Base-by-base conservation (phyloP, 164 flowering plant species). In the Paratinospora sagittata region DNA sequence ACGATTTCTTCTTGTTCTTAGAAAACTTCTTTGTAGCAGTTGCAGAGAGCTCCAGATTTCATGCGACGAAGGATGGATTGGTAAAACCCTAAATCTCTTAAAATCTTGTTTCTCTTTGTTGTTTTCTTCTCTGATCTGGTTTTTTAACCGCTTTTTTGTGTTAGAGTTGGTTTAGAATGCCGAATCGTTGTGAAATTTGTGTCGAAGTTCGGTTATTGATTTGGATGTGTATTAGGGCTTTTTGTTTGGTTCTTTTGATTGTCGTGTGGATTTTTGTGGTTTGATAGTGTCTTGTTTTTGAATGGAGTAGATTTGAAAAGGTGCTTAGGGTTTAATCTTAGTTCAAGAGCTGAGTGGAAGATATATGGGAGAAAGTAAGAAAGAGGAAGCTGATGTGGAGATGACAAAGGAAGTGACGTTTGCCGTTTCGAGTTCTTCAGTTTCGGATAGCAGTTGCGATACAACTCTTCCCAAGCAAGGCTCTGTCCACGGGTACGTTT, bases 381-480 rank as follows among this genome's bases (percentile, higher is more conserved):
- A 73, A 66, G 78, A 72, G 27, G 70, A 55, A 27, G 64, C 30
- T 17, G 64, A 71, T 74, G 67, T 61, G 33, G 77, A 73, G 47
- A 57, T 36, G 33, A 45, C 66, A 3, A 68, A 74, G 26, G 75
- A 80, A 52, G 73, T 71, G 19, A 62, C 47, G 14, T 65, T 73
- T 39, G 66, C 70, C 17, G 67, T 70, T 69, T 74, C 75, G 30
- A 71, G 16, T 67, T 67, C 81, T 69, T 64, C 83, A 8, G 70
- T 78, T 70, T 78, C 78, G 0, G 78, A 77, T 27, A 60, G 73
- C 24, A 73, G 84, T 72, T 68, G 33, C 49, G 80, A 79, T 26
- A 63, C 75, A 27, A 64, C 63, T 63, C 72, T 73, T 73, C 77
- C 77, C 3, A 77, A 67, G 75, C 27, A 68, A 33, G 45, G 55